Evolutionary conservation across 2,329 filamentous ascomycete genomes (phyloP), one percentile per base, ranked within the genome.

Genomic region (Penicillium fuscoglaucum): DNA sequence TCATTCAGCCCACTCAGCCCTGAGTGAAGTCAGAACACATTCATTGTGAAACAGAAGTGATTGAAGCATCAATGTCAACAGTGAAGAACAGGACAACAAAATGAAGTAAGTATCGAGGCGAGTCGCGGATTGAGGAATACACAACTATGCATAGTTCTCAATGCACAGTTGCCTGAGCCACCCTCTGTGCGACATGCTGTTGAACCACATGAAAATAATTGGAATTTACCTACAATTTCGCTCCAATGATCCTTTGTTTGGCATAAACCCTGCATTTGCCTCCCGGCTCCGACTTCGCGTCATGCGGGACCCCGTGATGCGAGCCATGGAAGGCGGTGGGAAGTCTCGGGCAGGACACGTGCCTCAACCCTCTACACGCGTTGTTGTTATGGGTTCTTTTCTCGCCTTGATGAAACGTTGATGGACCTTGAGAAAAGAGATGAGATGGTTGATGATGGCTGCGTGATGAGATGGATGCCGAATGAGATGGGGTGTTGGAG

Each of bases 211-310:
- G 4, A 40, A 48, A 21, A 44, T 10, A 7, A 31, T 6, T 2
- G 3, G 24, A 12, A 24, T n/a, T n/a, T 15, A 43, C 55, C 29
- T 39, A 57, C 55, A 40, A 15, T 43, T 57, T 21, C 17, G 21
- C 19, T 39, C 50, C 7, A 39, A 37, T 21, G 29, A 19, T 9
- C 5, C 46, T 13, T 52, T 43, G 46, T 28, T 24, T 35, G 19
- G 37, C 29, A 43, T 15, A 41, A 46, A 28, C 17, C 52, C 50
- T 8, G 59, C 49, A 41, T 65, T 71, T 10, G 70, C 58, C 40
- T 78, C 73, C 21, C 70, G 70, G 62, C 76, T 79, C 52, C 69
- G 70, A 53, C 76, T 78, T 53, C 76, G 69, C 7, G 75, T 76
- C 24, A 71, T 62, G 49, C 76, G 66, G 24, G 58, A 19, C 33